Base-by-base conservation (phyloP, 305 asterid species). In the Solanum hybrid region DNA sequence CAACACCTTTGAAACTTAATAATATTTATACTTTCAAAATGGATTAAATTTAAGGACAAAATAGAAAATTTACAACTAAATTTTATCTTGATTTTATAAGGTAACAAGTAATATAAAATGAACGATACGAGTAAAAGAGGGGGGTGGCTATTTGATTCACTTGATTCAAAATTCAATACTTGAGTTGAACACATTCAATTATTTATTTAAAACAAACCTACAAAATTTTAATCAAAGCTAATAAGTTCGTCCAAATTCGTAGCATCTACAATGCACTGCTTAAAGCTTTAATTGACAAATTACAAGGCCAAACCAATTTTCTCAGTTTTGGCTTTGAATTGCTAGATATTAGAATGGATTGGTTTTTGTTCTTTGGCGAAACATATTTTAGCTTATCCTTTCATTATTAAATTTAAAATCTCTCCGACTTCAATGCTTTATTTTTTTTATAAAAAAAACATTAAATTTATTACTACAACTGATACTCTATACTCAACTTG, bases 361-460 rank as follows among this genome's bases (percentile, higher is more conserved):
- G 26, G 70, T 57, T 22, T 61, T 61, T 61, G 83, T 51, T 45
- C 79, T 83, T 80, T 91, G 89, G 77, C 7, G 91, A 89, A 87
- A 38, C 81, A 15, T 90, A 68, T 89, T 88, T 33, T 84, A 81
- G 89, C 81, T 88, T 84, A 31, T 84, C 31, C 76, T 51, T 41
- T 29, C 76, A 51, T 84, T 84, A 51, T 17, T 51, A 51, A 20
- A 51, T 51, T 51, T 84, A 51, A 29, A 84, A 84, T 83, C 10
- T 51, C 88, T 41, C 87, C 6, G 81, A 6, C 61, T 51, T 75
- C 88, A 84, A 65, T 37, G 80, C 26, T 45, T 6, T 11, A 5
- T n/a, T 79, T 78, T 15, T 15, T 17, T 17, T 2, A 33, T 0
- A 3, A 4, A 6, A 77, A n/a, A 10, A n/a, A n/a, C 2, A 70